Conservation (phyloP, 352 stramenopile genomes). For the Pythium dissotocum region DNA sequence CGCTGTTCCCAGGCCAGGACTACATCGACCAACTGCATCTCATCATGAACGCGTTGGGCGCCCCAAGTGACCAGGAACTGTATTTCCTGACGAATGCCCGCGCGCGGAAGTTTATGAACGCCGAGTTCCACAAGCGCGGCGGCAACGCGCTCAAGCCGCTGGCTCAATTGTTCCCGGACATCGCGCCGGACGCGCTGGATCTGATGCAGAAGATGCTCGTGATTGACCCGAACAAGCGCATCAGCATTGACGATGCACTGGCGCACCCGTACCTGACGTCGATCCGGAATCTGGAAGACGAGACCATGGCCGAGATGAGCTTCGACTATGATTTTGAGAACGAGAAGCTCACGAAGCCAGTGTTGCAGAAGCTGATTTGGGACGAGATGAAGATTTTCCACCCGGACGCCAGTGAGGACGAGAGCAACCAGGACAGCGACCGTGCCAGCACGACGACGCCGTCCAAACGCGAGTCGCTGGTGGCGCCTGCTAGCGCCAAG, state of each 20-base stretch:
- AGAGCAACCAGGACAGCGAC: constrained; percentile 20
- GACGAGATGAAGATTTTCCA: constrained; percentile 85
- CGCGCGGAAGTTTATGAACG: constrained; percentile 84
- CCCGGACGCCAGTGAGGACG: constrained; percentile 48
- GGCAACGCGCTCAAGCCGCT: constrained; percentile 64
- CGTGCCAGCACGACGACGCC: constrained; percentile 12
- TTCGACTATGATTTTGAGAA: constrained; percentile 91
- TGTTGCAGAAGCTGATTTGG: constrained; percentile 85
- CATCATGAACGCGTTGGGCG: constrained; percentile 97
- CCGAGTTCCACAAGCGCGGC: constrained; percentile 75
- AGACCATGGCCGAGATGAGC: constrained; percentile 69
- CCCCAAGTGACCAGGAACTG: constrained; percentile 92
- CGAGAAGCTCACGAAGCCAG: constrained; percentile 80
- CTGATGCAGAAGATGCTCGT: constrained; percentile 92
- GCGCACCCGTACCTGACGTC: constrained; percentile 87
- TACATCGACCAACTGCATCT: constrained; percentile 96
- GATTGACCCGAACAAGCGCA: constrained; percentile 91
- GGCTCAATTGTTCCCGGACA: constrained; percentile 72
- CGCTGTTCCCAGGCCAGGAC: constrained; percentile 95
- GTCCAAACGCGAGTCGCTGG: constrained; percentile 1
- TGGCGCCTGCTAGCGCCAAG: constrained; percentile 18
- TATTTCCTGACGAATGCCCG: constrained; percentile 96
- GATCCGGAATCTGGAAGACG: constrained; percentile 88
- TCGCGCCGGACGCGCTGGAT: constrained; percentile 70
- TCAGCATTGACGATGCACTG: constrained; percentile 91